Evolutionary conservation across 2,329 filamentous ascomycete genomes (phyloP), one percentile per base, ranked within the genome.

Genomic region (Pezizomycotina sp.): DNA sequence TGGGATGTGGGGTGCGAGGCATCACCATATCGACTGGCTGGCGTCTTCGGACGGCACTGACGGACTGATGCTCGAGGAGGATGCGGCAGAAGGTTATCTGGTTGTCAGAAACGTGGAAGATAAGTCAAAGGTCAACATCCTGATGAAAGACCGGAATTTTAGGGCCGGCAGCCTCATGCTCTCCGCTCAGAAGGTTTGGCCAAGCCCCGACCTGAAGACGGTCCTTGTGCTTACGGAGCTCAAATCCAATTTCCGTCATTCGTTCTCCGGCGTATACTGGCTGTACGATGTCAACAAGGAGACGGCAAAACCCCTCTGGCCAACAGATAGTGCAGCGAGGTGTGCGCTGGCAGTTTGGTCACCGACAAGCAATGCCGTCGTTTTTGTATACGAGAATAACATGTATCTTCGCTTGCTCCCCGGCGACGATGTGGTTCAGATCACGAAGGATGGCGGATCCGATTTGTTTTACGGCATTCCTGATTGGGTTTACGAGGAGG

Each of bases 381-480:
- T 81, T n/a, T 98, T 86, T 56, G 91, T 84, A 1, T 66, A 77
- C 47, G 68, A 83, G 43, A 95, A 98, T 60, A 92, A 98, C 56
- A 62, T 98, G 51, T 95, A 73, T 54, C 60, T 95, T 27, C 74
- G 89, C 33, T 72, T 71, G 34, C 51, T 80, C 19, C 60, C 65
- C 8, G 68, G 66, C 3, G 61, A 69, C 13, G 59, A 66, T 10
- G 67, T 81, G 4, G 64, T 68, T 4, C 71, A 77, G 44, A 77
- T 98, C 49, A 95, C 89, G 1, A 71, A 64, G 35, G 86, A 98
- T 53, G 89, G 91, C 8, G 81, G 86, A 0, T 64, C 73, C 0
- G 74, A 95, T 49, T 71, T 89, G 42, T 98, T 98, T 58, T 93
- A 98, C 51, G 89, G 89, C 12, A 72, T 93, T 13, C 89, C 89